Conservation (phyloP, 1,284 basidiomycete species). For the Puccinia polysora region DNA sequence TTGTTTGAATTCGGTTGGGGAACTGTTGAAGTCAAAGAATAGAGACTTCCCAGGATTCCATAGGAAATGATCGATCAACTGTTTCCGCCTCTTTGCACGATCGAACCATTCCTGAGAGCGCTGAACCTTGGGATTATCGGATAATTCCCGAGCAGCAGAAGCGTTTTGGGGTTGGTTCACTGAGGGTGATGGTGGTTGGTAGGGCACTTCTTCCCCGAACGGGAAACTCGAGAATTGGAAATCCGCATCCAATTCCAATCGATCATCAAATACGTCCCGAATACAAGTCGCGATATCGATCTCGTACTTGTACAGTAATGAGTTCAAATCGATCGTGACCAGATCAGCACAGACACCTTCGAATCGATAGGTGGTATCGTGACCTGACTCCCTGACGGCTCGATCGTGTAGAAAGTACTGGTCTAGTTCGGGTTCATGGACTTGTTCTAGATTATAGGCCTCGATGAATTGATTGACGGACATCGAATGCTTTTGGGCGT, state of each 20-base stretch:
- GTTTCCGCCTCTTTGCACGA: slow-evolving; percentile 72
- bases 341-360: slow-evolving; percentile 90
- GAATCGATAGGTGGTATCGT: slow-evolving; percentile 95
- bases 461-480: slow-evolving; percentile 97
- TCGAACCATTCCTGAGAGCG: slow-evolving; percentile 82
- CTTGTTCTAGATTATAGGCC: slow-evolving; percentile 78
- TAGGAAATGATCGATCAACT: slow-evolving; percentile 85
- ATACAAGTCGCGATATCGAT: slow-evolving; percentile 76
- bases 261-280: slow-evolving; percentile 85
- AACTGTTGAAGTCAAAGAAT: slow-evolving; percentile 90
- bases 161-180: no score
- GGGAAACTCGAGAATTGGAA: slow-evolving; percentile 88
- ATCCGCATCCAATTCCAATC: slow-evolving; percentile 82
- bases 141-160: slow-evolving; percentile 54
- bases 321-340: slow-evolving; percentile 91
- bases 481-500: slow-evolving; percentile 82
- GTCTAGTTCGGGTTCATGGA: slow-evolving; percentile 84
- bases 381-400: slow-evolving; percentile 64
- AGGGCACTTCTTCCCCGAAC: slow-evolving; percentile 62
- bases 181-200: neutral
- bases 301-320: slow-evolving; percentile 67
- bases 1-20: slow-evolving; percentile 57
- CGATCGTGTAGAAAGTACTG: slow-evolving; percentile 95
- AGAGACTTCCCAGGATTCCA: slow-evolving; percentile 91
- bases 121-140: slow-evolving; percentile 62